Percentiles rank a stretch among this genome's conserved stretches.
Conservation (phyloP, 2,329 filamentous ascomycete species). For the Pseudogymnoascus sp. region DNA sequence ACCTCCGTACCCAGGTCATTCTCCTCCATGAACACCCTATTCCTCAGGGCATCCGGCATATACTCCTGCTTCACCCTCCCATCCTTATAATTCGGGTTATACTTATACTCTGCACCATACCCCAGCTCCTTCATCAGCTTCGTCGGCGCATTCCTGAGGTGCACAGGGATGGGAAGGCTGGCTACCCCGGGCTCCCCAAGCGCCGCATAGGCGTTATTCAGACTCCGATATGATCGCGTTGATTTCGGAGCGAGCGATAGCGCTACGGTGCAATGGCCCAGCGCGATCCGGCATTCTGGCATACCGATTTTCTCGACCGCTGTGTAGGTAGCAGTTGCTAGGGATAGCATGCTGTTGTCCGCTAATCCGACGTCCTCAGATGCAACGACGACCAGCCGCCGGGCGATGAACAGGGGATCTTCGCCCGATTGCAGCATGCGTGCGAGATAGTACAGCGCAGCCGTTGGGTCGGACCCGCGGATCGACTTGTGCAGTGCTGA, state of each 20-base stretch:
- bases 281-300: constrained; percentile 87
- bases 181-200: constrained; percentile 79
- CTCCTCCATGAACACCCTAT: constrained; percentile 70
- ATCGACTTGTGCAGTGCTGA: constrained; percentile 96
- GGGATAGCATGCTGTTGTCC: constrained; percentile 72
- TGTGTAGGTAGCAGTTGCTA: constrained; percentile 80
- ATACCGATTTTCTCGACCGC: constrained; percentile 91
- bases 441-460: constrained; percentile 86
- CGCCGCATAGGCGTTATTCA: constrained; percentile 74
- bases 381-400: constrained; percentile 89
- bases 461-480: constrained; percentile 78
- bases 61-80: constrained; percentile 84
- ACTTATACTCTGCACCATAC: constrained; percentile 89
- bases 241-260: constrained; percentile 77
- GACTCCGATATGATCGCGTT: constrained; percentile 73
- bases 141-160: constrained; percentile 87
- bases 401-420: constrained; percentile 85
- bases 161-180: constrained; percentile 72
- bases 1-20: constrained; percentile 70
- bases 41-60: constrained; percentile 68
- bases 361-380: constrained; percentile 90
- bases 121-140: constrained; percentile 88
- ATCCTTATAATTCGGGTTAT: constrained; percentile 82
- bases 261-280: constrained; percentile 81
- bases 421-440: constrained; percentile 95